Evolutionary conservation across 129 eudicot species (phyloP).

Genomic region (Arctium minus): DNA sequence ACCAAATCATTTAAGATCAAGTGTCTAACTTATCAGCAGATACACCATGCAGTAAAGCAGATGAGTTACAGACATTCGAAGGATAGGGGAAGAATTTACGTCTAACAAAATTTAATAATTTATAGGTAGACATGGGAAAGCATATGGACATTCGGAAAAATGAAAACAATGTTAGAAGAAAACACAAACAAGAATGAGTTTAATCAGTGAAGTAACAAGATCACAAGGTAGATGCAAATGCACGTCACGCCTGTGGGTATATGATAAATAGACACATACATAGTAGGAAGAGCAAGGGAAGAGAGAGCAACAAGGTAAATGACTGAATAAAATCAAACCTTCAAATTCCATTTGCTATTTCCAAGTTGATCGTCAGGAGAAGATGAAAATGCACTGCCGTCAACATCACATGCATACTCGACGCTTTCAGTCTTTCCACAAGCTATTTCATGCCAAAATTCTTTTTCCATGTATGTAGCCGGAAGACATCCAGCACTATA

Average conservation of each 20-base stretch:
- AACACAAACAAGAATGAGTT: neutral
- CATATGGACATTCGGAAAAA: neutral
- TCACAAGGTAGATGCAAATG: too few relatives aligned
- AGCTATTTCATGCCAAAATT: slow-evolving; percentile 97
- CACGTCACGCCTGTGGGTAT: too few relatives aligned
- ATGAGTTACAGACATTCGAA: too few relatives aligned
- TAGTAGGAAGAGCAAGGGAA: neutral
- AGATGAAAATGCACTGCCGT: slow-evolving; percentile 99
- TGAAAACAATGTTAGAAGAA: neutral
- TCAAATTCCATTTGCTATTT: slow-evolving; percentile 92
- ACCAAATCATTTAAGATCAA: too few relatives aligned
- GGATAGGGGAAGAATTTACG: too few relatives aligned
- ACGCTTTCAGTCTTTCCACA: slow-evolving; percentile 82
- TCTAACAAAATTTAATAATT: too few relatives aligned
- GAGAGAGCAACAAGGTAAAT: neutral
- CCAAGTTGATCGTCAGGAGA: slow-evolving; percentile 84
- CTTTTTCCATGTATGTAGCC: slow-evolving; percentile 78
- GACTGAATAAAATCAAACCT: slow-evolving; percentile 46
- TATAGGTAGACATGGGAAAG: too few relatives aligned
- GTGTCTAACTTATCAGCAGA: too few relatives aligned
- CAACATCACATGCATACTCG: slow-evolving; percentile 99
- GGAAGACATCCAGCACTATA: slow-evolving; percentile 92
- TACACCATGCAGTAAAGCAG: too few relatives aligned
- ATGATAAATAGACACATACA: neutral
- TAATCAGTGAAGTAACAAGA: neutral